Base-by-base conservation (phyloP, 345 rosid species). In the Heritiera littoralis region DNA sequence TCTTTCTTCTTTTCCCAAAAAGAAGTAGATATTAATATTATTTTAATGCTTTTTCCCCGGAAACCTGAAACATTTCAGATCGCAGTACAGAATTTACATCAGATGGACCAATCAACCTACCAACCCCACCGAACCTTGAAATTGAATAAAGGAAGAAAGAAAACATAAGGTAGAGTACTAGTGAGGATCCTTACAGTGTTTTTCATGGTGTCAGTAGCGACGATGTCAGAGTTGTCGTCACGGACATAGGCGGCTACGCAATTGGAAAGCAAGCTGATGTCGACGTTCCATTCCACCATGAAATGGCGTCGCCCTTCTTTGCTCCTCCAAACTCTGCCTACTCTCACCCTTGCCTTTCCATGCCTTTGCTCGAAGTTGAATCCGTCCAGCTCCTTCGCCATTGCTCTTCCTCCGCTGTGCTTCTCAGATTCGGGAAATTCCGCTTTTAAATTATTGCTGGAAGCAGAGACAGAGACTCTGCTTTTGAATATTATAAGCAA, bases 161-260 rank as follows among this genome's bases (percentile, higher is more conserved):
- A 18, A 1, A 3, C 9, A 3, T 2, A 38, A 0, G 45, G 1
- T 49, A 11, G 2, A 17, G 12, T 18, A 23, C 8, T 1, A 23
- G 10, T 7, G 13, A 51, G 11, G 66, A 48, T 7, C 5, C n/a
- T 23, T 78, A 92, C 98, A 30, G 97, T 92, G 85, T 96, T 96
- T 78, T 96, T 96, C 91, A 96, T 94, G 81, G 98, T 91, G 77
- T 96, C 99, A 9, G 99, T 94, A 77, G 98, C 95, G 83, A 96
- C 99, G 72, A 96, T 85, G 66, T 91, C 87, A 43, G 99, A 92
- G 78, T 94, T 96, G 80, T 94, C 95, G 52, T 87, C 94, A 52
- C 81, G 73, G 72, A 80, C 41, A 72, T 96, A 96, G 48, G 99
- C 87, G 65, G 82, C 74, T 78, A 90, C 64, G 86, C 97, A 94